Evolutionary conservation across 1,139 yeast species (phyloP).

Genomic region (Debaryomyces singareniensis): DNA sequence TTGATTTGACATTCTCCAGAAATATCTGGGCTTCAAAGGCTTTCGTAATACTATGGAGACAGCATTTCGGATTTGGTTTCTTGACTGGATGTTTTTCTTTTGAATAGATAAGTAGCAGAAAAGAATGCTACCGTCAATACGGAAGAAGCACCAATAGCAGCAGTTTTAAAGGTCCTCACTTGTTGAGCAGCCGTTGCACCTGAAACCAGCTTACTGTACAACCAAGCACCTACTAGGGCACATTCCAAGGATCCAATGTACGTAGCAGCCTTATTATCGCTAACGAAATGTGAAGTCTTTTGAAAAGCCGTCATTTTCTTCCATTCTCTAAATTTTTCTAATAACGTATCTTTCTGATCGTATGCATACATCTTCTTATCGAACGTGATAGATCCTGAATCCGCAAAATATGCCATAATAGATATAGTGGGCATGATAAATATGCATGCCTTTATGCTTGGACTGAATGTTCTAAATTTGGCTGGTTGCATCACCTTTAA

Average conservation of each 20-base stretch:
- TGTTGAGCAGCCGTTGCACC: background rate
- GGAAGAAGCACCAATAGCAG: background rate
- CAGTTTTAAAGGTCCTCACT: background rate
- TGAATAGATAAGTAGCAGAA: too few species aligned
- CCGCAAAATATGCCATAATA: slow-evolving; percentile 38
- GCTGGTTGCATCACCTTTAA: slow-evolving; percentile 29
- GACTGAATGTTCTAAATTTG: slow-evolving; percentile 28
- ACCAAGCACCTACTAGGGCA: background rate
- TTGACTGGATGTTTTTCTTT: too few species aligned
- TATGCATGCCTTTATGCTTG: slow-evolving; percentile 36
- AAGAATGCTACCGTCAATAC: too few species aligned
- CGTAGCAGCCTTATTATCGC: background rate
- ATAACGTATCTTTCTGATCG: slow-evolving; percentile 24
- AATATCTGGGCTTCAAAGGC: too few species aligned
- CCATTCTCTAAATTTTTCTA: slow-evolving; percentile 51
- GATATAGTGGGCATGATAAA: slow-evolving; percentile 38
- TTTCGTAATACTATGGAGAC: too few species aligned
- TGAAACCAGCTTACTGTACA: background rate
- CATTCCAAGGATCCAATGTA: background rate
- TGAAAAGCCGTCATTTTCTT: slow-evolving; percentile 36
- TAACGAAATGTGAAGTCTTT: slow-evolving; percentile 20
- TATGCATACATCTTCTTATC: slow-evolving; percentile 34
- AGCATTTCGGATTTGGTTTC: too few species aligned
- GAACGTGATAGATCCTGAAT: slow-evolving; percentile 44
- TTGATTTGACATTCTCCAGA: too few species aligned